Percentiles rank a stretch among this genome's conserved stretches.
Conservation (phyloP, 352 stramenopile species). For the Thraustochytrium striatum region DNA sequence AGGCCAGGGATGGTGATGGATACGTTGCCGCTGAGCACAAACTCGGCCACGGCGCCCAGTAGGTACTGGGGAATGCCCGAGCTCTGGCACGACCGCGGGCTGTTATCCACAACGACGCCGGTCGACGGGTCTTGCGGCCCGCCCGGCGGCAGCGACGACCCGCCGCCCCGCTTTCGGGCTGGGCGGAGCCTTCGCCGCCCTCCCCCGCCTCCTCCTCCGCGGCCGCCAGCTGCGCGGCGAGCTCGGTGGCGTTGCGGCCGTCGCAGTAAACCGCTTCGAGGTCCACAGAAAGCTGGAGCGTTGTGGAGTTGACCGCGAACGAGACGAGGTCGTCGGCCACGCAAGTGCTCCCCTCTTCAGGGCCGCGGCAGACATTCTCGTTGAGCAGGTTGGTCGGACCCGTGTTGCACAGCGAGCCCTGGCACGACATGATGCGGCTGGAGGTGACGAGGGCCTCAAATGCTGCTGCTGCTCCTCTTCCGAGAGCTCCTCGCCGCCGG, state of each 20-base stretch:
- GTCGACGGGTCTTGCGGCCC: not conserved
- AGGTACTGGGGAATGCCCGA: too few species aligned
- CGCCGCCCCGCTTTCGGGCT: not conserved
- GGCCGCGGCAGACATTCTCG: slow-evolving; percentile 26
- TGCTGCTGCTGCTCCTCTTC: slow-evolving; percentile 13
- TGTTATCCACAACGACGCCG: too few species aligned
- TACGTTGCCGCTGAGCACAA: too few species aligned
- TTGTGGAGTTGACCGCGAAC: slow-evolving; percentile 15
- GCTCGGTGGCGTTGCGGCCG: not conserved
- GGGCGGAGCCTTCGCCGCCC: too few species aligned
- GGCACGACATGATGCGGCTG: slow-evolving; percentile 27
- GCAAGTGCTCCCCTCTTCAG: slow-evolving; percentile 9
- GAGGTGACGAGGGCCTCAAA: slow-evolving; percentile 8
- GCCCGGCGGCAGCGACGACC: not conserved
- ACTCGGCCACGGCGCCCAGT: too few species aligned
- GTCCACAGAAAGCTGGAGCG: not conserved
- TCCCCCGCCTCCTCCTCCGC: too few species aligned
- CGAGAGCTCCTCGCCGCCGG: not conserved
- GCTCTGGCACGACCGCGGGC: too few species aligned
- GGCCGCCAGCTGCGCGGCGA: too few species aligned
- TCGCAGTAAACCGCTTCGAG: slow-evolving; percentile 33
- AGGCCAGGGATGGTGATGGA: too few species aligned
- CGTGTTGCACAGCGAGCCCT: slow-evolving; percentile 41
- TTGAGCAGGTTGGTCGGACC: slow-evolving; percentile 28
- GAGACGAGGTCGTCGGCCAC: slow-evolving; percentile 30